Conservation (phyloP, 306 rosid species). For the Citrullus colocynthis region DNA sequence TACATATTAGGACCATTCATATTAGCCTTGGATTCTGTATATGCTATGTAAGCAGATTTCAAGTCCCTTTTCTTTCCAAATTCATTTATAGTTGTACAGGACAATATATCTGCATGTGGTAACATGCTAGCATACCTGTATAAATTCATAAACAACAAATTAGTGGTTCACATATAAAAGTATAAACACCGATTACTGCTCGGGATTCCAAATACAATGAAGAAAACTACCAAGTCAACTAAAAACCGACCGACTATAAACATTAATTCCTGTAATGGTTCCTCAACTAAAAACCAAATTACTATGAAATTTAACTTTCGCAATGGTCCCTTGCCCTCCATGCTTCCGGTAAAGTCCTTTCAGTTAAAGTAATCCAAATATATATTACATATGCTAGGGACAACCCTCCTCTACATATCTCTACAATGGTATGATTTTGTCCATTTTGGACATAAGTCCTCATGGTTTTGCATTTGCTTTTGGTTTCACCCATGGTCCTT, state of each 20-base stretch:
- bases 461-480: no score
- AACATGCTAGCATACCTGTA: constrained; percentile 82
- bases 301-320: neutral
- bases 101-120: constrained; percentile 53
- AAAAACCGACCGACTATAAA: neutral
- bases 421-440: no score
- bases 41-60: constrained; percentile 57
- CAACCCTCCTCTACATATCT: no score
- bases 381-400: neutral
- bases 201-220: neutral
- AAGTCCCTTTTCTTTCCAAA: constrained; percentile 72
- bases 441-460: no score
- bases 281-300: neutral
- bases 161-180: neutral
- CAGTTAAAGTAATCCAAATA: neutral
- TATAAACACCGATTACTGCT: neutral
- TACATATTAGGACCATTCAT: constrained; percentile 53
- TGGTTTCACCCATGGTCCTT: no score
- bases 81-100: constrained; percentile 50
- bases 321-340: neutral
- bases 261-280: neutral
- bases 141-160: constrained; percentile 1
- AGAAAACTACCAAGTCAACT: neutral
- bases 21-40: constrained; percentile 45
- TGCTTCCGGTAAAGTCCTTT: neutral